Evolutionary conservation across 2,329 filamentous ascomycete species (phyloP).

Genomic region (Penicillium sp.): DNA sequence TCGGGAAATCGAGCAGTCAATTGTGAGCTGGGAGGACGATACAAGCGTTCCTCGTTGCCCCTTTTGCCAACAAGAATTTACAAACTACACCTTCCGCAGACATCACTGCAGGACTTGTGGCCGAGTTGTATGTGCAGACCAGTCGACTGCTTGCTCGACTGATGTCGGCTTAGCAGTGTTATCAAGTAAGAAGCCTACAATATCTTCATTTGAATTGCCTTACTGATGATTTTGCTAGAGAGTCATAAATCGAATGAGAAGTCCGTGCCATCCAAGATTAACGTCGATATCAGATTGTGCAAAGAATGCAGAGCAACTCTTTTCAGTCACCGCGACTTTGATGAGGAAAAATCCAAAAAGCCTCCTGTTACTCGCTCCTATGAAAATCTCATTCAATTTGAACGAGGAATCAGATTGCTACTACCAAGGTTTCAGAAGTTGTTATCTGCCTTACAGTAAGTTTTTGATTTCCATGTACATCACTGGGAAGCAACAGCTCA

Average conservation of each 20-base stretch:
- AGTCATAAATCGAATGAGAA: conserved; percentile 38
- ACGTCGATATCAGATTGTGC: conserved; percentile 85
- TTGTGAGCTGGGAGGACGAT: conserved; percentile 96
- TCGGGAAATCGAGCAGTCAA: conserved; percentile 80
- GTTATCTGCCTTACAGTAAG: conserved; percentile 64
- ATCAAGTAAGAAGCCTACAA: conserved; percentile 47
- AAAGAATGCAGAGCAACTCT: conserved; percentile 74
- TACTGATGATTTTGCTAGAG: conserved; percentile 6
- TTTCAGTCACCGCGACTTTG: conserved; percentile 73
- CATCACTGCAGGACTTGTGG: conserved; percentile 96
- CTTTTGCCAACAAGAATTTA: conserved; percentile 94
- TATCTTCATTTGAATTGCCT: background rate
- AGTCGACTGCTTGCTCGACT: conserved; percentile 74
- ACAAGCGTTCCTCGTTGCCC: conserved; percentile 74
- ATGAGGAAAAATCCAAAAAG: conserved; percentile 62
- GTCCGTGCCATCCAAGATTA: conserved; percentile 51
- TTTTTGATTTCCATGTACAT: conserved; percentile 7
- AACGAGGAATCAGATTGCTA: conserved; percentile 76
- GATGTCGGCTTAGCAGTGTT: conserved; percentile 78
- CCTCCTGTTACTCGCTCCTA: conserved; percentile 76
- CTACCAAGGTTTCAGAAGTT: conserved; percentile 81
- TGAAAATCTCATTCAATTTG: conserved; percentile 79
- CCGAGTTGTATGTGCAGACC: conserved; percentile 86
- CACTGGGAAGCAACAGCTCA: background rate
- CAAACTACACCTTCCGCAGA: conserved; percentile 83